Evolutionary conservation across 257 asterid species (phyloP), one percentile per base, ranked within the genome.

Genomic region (Cynanchum wilfordii): DNA sequence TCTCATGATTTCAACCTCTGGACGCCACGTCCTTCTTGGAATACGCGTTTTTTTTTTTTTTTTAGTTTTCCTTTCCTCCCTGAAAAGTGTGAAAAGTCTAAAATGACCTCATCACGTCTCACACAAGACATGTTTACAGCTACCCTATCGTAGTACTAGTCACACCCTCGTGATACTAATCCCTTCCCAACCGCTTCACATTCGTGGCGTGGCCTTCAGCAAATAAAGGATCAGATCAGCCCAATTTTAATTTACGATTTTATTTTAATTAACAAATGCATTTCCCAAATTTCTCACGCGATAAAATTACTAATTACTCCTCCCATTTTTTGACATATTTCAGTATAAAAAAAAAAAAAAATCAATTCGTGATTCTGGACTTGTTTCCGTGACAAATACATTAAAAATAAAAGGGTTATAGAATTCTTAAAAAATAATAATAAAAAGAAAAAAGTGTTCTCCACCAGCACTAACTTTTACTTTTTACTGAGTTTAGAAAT

Each of bases 1-100:
- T 79, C 30, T 73, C 27, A 60, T 20, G 76, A 82, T 73, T 54
- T 72, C 80, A 33, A 68, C 80, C 76, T 68, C 83, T 70, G 77
- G 78, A 6, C 77, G 88, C 89, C 97, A 89, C 96, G 90, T 87
- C 56, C 69, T 33, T 3, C 15, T 54, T 16, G 57, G 72, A 22
- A 36, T 76, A 73, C 81, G 84, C 79, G 76, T 59, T 71, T 27
- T 2, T 9, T 1, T 0, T 0, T 8, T 25, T 10, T 3, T 10
- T 47, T 2, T 47, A 13, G 1, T 47, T 47, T 12, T 49, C 40
- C 13, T 49, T 49, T 9, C 10, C 10, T 49, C 19, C 0, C 3
- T 7, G 1, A 7, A 42, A 42, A 42, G 11, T 10, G 0, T 20
- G 22, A 72, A 49, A 77, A 77, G 29, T 60, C 91, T 20, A 71